These are phyloP conservation scores for Cubamyces sp. DNA, from an alignment of 768 basidiomycete genomes.

Conservation along the genomic window DNA sequence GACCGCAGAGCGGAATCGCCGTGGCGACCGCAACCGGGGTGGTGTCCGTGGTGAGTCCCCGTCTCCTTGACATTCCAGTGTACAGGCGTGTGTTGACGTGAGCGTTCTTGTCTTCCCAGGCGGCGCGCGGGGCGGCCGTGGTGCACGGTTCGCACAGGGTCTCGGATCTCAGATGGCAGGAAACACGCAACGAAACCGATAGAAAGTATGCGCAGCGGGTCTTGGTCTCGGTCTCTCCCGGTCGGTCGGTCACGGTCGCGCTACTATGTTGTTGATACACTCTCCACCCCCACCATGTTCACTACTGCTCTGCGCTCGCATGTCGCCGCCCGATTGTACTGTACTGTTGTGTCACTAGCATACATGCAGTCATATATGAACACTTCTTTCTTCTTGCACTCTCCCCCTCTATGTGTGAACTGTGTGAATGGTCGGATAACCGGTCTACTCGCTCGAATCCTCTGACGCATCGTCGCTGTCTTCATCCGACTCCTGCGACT, in stretches of 20 bases:
- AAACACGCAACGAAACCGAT: conserved; percentile 33
- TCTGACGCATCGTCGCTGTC: conserved; percentile 28
- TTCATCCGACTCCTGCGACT: conserved; percentile 31
- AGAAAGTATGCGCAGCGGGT: conserved; percentile 7
- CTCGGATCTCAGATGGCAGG: conserved; percentile 79
- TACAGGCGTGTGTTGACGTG: conserved; percentile 1
- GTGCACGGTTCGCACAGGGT: conserved; percentile 82
- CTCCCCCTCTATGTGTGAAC: background rate
- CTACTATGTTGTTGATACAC: conserved; percentile 19
- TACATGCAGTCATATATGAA: conserved; percentile 27
- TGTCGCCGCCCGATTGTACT: conserved; percentile 23
- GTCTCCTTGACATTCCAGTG: background rate
- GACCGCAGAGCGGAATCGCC: conserved; percentile 72
- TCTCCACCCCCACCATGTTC: conserved; percentile 5
- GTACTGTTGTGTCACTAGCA: conserved; percentile 29
- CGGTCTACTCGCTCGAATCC: conserved; percentile 29
- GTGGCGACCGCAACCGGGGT: conserved; percentile 69
- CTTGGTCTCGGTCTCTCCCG: conserved; percentile 3
- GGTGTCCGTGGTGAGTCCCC: conserved; percentile 55
- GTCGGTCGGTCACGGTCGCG: conserved; percentile 5
- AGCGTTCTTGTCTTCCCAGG: conserved; percentile 46
- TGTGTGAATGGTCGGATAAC: background rate
- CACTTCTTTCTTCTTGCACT: conserved; percentile 12
- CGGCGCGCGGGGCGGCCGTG: conserved; percentile 67
- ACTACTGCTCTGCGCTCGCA: conserved; percentile 20